Conservation (phyloP, 2,329 filamentous ascomycete genomes). For the Microdochium trichocladiopsis region DNA sequence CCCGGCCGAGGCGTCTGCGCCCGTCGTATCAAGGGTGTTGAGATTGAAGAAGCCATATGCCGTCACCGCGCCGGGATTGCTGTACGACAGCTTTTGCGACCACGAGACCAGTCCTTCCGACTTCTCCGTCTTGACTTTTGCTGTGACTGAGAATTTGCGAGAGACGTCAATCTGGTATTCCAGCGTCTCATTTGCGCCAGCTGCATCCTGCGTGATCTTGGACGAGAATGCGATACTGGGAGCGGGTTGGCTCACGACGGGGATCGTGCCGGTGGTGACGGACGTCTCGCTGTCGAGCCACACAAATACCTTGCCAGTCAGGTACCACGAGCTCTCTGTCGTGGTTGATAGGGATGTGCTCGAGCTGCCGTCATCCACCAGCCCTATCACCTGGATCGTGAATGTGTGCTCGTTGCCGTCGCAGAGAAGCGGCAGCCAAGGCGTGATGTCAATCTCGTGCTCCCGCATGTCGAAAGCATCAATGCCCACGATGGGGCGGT, state of each 20-base stretch:
- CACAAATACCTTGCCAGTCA: slow-evolving; percentile 75
- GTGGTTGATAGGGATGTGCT: slow-evolving; percentile 41
- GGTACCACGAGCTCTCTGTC: slow-evolving; percentile 63
- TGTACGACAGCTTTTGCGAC: slow-evolving; percentile 49
- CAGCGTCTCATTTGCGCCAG: slow-evolving; percentile 52
- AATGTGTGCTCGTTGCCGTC: slow-evolving; percentile 61
- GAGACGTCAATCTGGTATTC: slow-evolving; percentile 49
- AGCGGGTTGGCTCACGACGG: slow-evolving; percentile 17
- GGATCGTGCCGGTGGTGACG: slow-evolving; percentile 41
- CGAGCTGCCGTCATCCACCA: slow-evolving; percentile 47
- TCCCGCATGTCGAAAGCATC: slow-evolving; percentile 75
- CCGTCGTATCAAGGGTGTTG: slow-evolving; percentile 27
- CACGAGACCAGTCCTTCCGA: slow-evolving; percentile 37
- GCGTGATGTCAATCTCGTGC: slow-evolving; percentile 75
- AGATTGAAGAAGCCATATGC: slow-evolving; percentile 19
- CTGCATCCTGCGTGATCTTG: slow-evolving; percentile 31
- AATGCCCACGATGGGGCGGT: slow-evolving; percentile 71
- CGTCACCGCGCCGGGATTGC: slow-evolving; percentile 37
- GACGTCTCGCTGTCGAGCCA: slow-evolving; percentile 53
- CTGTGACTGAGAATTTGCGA: slow-evolving; percentile 46
- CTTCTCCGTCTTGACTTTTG: slow-evolving; percentile 40
- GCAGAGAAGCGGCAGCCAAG: slow-evolving; percentile 64
- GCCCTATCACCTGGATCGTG: slow-evolving; percentile 58
- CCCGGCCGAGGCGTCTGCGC: slow-evolving; percentile 33
- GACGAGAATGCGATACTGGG: slow-evolving; percentile 46